Percentiles rank a stretch among this genome's conserved stretches.
phyloP scores from a whole-genome alignment of 306 rosid genomes.

The Arachis hypogaea region DNA sequence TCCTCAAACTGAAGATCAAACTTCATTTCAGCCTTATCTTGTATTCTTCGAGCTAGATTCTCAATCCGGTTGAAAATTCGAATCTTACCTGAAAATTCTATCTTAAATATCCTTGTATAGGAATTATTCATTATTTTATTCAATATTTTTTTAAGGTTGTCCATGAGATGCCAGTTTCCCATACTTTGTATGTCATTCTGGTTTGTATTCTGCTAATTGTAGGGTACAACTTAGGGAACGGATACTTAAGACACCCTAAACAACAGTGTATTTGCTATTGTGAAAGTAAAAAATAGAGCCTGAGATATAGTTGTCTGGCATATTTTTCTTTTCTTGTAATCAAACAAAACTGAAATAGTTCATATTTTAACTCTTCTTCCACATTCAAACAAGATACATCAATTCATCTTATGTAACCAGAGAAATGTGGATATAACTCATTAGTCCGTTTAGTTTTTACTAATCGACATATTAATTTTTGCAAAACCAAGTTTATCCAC shows the following conservation, averaged over 20 bases:
- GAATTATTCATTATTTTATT: slow-evolving; percentile 39
- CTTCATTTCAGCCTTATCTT: slow-evolving; percentile 25
- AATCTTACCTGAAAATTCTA: slow-evolving; percentile 37
- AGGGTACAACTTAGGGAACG: not conserved
- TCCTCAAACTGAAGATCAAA: slow-evolving; percentile 41
- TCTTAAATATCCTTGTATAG: slow-evolving; percentile 47
- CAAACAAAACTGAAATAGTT: not conserved
- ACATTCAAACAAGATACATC: too few species aligned
- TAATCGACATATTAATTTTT: not conserved
- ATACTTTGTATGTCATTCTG: slow-evolving; percentile 7
- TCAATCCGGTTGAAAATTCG: slow-evolving; percentile 35
- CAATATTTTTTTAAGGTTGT: slow-evolving; percentile 14
- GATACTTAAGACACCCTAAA: not conserved
- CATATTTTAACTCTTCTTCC: too few species aligned
- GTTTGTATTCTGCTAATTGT: not conserved
- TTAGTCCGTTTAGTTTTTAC: not conserved
- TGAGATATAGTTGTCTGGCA: not conserved
- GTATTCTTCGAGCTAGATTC: slow-evolving; percentile 35
- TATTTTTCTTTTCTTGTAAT: too few species aligned
- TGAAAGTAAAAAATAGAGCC: not conserved
- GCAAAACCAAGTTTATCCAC: not conserved
- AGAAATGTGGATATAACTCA: not conserved
- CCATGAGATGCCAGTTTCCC: slow-evolving; percentile 2
- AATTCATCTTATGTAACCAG: too few species aligned
- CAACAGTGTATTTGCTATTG: not conserved